phyloP scores from a whole-genome alignment of 371 early-diverging fungal genomes.

The Chytridiales sp. region DNA sequence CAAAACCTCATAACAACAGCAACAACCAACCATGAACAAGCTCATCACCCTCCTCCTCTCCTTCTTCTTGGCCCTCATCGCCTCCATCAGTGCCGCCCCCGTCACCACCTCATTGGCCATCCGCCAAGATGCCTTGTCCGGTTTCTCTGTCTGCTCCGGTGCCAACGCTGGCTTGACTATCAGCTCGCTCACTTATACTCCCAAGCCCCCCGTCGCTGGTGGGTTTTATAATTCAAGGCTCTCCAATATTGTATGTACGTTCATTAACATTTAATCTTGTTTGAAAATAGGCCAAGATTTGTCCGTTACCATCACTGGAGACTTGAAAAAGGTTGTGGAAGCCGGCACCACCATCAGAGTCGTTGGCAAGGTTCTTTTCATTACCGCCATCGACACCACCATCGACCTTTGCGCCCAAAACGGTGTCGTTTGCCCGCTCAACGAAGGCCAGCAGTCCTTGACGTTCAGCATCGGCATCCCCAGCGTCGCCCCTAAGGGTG shows the following conservation, averaged over 20 bases:
- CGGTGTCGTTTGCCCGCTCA: conserved; percentile 1
- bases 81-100: too few species aligned
- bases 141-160: not conserved
- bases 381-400: not conserved
- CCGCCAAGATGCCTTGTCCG: not conserved
- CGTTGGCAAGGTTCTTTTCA: not conserved
- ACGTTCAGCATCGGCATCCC: too few species aligned
- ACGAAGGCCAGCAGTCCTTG: not conserved
- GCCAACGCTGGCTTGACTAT: not conserved
- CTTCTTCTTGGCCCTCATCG: too few species aligned
- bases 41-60: too few species aligned
- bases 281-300: too few species aligned
- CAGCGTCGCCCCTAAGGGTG: too few species aligned
- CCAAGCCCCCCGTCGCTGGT: not conserved
- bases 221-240: too few species aligned
- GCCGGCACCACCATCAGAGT: not conserved
- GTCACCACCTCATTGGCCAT: too few species aligned
- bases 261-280: too few species aligned
- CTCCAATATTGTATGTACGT: too few species aligned
- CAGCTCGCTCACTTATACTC: not conserved
- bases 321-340: not conserved
- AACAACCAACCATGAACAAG: too few species aligned
- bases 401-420: conserved; percentile 6
- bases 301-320: conserved; percentile 1
- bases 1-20: too few species aligned